A percentile compares a stretch with the other conserved stretches of the same genome.
Conservation (phyloP, 2,329 filamentous ascomycete species). For the Botryosphaeria dothidea region DNA sequence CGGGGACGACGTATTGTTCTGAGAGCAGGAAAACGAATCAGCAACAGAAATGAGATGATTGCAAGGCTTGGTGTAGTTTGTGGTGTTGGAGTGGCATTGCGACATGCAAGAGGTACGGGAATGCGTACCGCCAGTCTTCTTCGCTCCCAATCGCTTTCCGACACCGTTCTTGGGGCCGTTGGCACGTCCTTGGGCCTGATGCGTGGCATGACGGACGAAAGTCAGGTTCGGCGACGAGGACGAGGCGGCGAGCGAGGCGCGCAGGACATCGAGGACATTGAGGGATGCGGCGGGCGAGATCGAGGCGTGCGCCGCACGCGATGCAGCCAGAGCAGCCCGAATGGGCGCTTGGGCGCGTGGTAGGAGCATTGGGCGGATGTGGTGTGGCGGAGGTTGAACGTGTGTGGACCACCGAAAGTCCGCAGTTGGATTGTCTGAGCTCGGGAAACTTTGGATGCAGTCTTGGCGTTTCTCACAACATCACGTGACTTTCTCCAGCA, state of each 20-base stretch:
- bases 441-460: slow-evolving; percentile 15
- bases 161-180: slow-evolving; percentile 71
- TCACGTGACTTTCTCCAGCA: neutral
- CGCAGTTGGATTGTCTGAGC: neutral
- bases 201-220: slow-evolving; percentile 61
- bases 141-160: slow-evolving; percentile 89
- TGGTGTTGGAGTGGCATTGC: neutral
- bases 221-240: slow-evolving; percentile 39
- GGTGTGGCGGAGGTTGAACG: neutral
- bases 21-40: slow-evolving; percentile 9
- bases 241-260: slow-evolving; percentile 14
- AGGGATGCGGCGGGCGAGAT: slow-evolving; percentile 27
- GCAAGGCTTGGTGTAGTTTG: neutral
- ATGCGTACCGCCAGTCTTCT: slow-evolving; percentile 78
- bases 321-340: slow-evolving; percentile 29
- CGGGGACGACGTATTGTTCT: slow-evolving; percentile 92
- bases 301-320: slow-evolving; percentile 27
- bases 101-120: neutral
- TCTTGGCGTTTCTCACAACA: neutral
- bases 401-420: neutral
- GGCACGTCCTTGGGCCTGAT: slow-evolving; percentile 66
- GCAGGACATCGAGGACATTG: slow-evolving; percentile 32
- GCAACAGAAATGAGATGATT: too few species aligned
- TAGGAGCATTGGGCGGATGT: slow-evolving; percentile 35
- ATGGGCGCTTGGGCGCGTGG: slow-evolving; percentile 40